Conservation (phyloP, 2,329 filamentous ascomycete species). For the Emmonsia crescens region DNA sequence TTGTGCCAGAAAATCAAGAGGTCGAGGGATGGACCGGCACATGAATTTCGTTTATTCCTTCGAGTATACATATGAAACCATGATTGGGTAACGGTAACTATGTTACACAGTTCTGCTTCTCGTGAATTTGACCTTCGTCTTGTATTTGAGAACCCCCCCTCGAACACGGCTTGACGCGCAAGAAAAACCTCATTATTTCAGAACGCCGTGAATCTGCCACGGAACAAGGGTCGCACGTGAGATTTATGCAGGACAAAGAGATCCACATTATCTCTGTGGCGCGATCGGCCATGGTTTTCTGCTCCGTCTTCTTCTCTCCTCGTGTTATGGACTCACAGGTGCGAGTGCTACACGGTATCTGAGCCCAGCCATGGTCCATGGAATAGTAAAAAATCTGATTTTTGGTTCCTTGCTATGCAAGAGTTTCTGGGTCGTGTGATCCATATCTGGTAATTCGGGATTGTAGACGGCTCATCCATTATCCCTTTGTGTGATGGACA, state of each 20-base stretch:
- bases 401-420: background rate
- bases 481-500: background rate
- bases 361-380: background rate
- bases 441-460: background rate
- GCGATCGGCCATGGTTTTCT: background rate
- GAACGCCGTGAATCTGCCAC: background rate
- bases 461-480: background rate
- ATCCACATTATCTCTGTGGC: background rate
- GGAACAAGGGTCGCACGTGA: background rate
- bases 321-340: background rate
- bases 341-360: background rate
- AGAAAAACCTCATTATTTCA: background rate
- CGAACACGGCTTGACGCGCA: background rate
- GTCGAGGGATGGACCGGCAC: background rate
- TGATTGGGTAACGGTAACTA: background rate
- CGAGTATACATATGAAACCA: background rate
- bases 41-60: background rate
- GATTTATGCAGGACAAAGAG: slow-evolving; percentile 2
- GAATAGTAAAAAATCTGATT: background rate
- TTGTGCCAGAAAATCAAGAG: background rate
- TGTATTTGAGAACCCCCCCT: background rate
- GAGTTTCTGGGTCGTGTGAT: background rate
- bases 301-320: background rate
- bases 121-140: background rate
- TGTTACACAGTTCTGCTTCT: background rate